phyloP scores from a whole-genome alignment of 108 stramenopile genomes.

The Ochromonas danica region DNA sequence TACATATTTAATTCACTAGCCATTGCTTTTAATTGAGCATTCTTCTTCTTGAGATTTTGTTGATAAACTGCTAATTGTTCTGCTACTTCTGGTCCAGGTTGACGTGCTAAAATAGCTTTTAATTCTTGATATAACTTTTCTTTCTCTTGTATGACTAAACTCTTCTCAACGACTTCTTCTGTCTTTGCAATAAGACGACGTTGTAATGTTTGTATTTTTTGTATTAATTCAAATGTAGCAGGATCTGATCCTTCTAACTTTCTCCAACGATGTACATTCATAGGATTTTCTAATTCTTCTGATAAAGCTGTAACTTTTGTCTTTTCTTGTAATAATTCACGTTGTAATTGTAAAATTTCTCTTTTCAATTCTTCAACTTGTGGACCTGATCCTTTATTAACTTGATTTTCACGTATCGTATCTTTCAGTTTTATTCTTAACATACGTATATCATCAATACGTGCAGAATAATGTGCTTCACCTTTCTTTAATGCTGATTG shows the following conservation, averaged over 20 bases:
- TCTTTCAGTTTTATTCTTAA: slow-evolving; percentile 70
- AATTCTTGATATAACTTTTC: slow-evolving; percentile 70
- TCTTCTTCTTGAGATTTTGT: slow-evolving; percentile 71
- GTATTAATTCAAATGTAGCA: slow-evolving; percentile 75
- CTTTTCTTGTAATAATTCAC: slow-evolving; percentile 73
- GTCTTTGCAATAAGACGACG: slow-evolving; percentile 69
- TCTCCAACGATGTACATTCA: slow-evolving; percentile 81
- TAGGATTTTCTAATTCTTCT: slow-evolving; percentile 79
- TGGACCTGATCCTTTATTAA: not conserved
- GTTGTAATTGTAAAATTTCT: slow-evolving; percentile 63
- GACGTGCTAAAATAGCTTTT: slow-evolving; percentile 66
- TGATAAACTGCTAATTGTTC: slow-evolving; percentile 72
- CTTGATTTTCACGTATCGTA: slow-evolving; percentile 55
- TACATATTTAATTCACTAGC: slow-evolving; percentile 79
- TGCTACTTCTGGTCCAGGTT: slow-evolving; percentile 74
- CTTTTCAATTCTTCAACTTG: slow-evolving; percentile 60
- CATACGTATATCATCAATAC: slow-evolving; percentile 67
- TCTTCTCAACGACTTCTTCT: slow-evolving; percentile 73
- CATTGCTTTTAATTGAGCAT: slow-evolving; percentile 76
- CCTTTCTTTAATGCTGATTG: slow-evolving; percentile 69
- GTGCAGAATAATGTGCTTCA: slow-evolving; percentile 63
- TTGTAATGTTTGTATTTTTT: slow-evolving; percentile 76
- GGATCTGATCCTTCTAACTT: slow-evolving; percentile 78
- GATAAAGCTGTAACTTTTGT: slow-evolving; percentile 67
- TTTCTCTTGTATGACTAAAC: slow-evolving; percentile 71